These are phyloP conservation scores for Hamamelis virginiana DNA, from an alignment of 164 flowering plant genomes.

Conservation along the genomic window DNA sequence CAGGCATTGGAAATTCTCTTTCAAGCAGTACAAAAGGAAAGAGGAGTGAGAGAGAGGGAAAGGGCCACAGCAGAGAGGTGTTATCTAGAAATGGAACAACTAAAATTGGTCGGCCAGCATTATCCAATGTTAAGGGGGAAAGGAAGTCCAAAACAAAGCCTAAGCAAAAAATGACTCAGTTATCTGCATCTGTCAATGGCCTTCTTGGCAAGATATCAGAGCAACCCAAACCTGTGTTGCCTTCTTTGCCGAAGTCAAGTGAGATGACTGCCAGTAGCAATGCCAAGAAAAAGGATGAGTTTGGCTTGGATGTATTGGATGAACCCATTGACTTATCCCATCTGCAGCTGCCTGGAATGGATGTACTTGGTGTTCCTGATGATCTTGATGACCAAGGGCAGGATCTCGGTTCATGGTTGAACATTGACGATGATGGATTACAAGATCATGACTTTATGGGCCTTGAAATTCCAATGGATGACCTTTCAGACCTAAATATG, in stretches of 20 bases:
- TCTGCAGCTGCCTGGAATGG: conserved; percentile 69
- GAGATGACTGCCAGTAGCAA: conserved; percentile 28
- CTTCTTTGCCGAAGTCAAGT: conserved; percentile 39
- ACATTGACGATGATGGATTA: conserved; percentile 60
- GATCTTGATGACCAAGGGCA: conserved; percentile 58
- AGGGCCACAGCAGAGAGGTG: conserved; percentile 57
- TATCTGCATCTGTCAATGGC: conserved; percentile 74
- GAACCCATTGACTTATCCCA: conserved; percentile 65
- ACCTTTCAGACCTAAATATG: conserved; percentile 73
- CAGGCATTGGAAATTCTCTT: conserved; percentile 57
- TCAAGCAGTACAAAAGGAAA: conserved; percentile 81
- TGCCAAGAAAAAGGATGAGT: conserved; percentile 39
- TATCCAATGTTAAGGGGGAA: conserved; percentile 67
- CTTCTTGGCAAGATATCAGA: conserved; percentile 59
- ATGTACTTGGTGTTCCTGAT: conserved; percentile 49
- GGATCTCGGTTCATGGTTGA: conserved; percentile 68
- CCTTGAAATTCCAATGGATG: conserved; percentile 84
- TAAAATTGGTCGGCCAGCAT: conserved; percentile 64
- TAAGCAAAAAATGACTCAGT: conserved; percentile 76
- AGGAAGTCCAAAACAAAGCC: conserved; percentile 80
- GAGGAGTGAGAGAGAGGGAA: conserved; percentile 88
- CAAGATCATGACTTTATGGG: conserved; percentile 69
- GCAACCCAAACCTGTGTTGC: conserved; percentile 37
- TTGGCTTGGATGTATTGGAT: conserved; percentile 42
- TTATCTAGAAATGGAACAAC: conserved; percentile 53